phyloP scores from a whole-genome alignment of 2,329 filamentous ascomycete species.

The Clonostachys chloroleuca region DNA sequence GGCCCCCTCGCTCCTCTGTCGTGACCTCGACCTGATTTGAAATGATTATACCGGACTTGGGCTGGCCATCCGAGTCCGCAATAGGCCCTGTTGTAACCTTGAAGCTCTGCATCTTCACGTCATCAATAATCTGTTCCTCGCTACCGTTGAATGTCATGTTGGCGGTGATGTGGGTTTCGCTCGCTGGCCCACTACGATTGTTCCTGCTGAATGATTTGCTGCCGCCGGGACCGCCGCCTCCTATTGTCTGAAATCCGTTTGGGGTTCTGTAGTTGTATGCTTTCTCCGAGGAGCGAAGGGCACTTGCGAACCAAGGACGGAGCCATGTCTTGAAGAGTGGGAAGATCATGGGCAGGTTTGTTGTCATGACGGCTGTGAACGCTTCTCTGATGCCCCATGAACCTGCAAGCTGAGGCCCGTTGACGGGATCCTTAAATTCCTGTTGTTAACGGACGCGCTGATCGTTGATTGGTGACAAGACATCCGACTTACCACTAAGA shows the following conservation, averaged over 20 bases:
- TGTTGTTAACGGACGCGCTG: background rate
- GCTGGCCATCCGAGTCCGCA: background rate
- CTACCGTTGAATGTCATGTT: conserved; percentile 2
- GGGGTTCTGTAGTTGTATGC: background rate
- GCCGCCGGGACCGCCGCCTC: background rate
- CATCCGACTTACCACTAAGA: conserved; percentile 21
- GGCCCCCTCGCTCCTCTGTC: background rate
- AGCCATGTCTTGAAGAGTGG: conserved; percentile 35
- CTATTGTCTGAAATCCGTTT: background rate
- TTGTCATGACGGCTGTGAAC: conserved; percentile 36
- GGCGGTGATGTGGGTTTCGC: background rate
- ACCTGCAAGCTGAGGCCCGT: conserved; percentile 32
- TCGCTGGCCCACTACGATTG: background rate
- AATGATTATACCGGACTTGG: background rate
- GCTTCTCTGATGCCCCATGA: conserved; percentile 37
- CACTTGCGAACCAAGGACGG: conserved; percentile 1
- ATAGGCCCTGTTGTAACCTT: background rate
- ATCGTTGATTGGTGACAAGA: background rate
- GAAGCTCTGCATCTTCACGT: background rate
- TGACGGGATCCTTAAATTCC: conserved; percentile 24
- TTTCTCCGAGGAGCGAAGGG: conserved; percentile 1
- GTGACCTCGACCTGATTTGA: conserved; percentile 1
- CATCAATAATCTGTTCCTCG: conserved; percentile 3
- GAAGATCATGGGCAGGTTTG: conserved; percentile 39
- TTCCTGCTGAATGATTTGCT: background rate